A percentile compares a stretch with the other conserved stretches of the same genome.
Conservation (phyloP, 225 moss, liverwort and hornwort genomes). For the Asterella californica region DNA sequence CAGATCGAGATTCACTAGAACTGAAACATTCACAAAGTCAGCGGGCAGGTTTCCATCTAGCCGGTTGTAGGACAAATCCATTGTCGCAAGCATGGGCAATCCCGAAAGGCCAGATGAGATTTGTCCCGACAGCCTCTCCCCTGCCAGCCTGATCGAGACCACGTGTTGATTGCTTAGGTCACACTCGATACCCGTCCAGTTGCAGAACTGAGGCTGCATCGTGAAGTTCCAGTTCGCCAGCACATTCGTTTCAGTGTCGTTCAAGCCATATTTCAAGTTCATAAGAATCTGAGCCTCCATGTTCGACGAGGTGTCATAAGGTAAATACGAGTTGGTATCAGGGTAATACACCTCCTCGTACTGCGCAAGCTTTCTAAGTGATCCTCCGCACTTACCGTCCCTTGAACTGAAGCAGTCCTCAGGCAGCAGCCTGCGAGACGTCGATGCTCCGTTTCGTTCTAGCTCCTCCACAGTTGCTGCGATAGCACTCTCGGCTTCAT, state of each 20-base stretch:
- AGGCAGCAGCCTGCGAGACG: neutral
- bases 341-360: neutral
- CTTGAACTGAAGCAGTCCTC: constrained; percentile 3
- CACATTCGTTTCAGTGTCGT: constrained; percentile 15
- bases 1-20: constrained; percentile 30
- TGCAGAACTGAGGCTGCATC: constrained; percentile 26
- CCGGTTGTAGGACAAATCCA: constrained; percentile 44
- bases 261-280: constrained; percentile 17
- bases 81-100: constrained; percentile 29
- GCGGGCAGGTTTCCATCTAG: constrained; percentile 31
- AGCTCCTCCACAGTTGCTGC: neutral
- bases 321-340: neutral
- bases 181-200: constrained; percentile 38
- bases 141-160: constrained; percentile 27
- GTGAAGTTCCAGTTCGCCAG: constrained; percentile 36
- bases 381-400: neutral
- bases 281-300: constrained; percentile 25
- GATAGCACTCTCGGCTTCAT: neutral
- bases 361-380: constrained; percentile 7
- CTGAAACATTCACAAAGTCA: constrained; percentile 24
- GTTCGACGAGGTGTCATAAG: neutral
- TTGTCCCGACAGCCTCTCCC: constrained; percentile 30
- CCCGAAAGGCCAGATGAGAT: constrained; percentile 24
- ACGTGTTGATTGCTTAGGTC: constrained; percentile 18
- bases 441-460: neutral